Percentiles rank a stretch among this genome's conserved stretches.
These are phyloP conservation scores for Arctium lappa DNA, from an alignment of 129 eudicot species.

Conservation along the genomic window DNA sequence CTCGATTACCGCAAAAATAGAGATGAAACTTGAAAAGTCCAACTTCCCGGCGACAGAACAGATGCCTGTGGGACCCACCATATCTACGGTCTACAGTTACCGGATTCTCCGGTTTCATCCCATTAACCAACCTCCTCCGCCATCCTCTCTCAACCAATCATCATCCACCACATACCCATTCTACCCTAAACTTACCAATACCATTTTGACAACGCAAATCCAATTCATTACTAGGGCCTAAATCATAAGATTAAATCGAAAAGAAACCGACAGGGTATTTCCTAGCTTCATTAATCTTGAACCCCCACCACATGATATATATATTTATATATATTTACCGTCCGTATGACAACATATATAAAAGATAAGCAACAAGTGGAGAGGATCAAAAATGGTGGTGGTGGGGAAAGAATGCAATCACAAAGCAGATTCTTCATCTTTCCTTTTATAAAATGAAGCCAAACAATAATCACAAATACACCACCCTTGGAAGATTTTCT, in stretches of 20 bases:
- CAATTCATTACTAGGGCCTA: background rate
- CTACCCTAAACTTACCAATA: slow-evolving; percentile 25
- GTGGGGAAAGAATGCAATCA: slow-evolving; percentile 19
- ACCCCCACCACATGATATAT: slow-evolving; percentile 24
- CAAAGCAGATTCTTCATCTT: slow-evolving; percentile 19
- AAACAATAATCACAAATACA: slow-evolving; percentile 5
- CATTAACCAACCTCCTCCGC: background rate
- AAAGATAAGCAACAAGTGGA: slow-evolving; percentile 33
- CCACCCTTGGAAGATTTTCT: background rate
- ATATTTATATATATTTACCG: background rate
- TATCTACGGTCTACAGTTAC: slow-evolving; percentile 13
- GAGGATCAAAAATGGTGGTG: background rate
- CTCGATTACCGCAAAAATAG: slow-evolving; percentile 5
- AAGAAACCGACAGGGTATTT: background rate
- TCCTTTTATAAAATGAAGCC: slow-evolving; percentile 1
- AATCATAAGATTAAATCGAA: slow-evolving; percentile 4
- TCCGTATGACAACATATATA: background rate
- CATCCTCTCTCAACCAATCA: slow-evolving; percentile 15
- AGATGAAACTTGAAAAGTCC: slow-evolving; percentile 9
- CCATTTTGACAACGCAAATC: slow-evolving; percentile 15
- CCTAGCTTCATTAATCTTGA: background rate
- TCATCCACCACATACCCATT: background rate
- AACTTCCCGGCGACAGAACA: slow-evolving; percentile 23
- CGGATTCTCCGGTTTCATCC: slow-evolving; percentile 1
- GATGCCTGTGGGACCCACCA: slow-evolving; percentile 18